Base-by-base conservation (phyloP, 116 monocot species). In the Trichopus zeylanicus region DNA sequence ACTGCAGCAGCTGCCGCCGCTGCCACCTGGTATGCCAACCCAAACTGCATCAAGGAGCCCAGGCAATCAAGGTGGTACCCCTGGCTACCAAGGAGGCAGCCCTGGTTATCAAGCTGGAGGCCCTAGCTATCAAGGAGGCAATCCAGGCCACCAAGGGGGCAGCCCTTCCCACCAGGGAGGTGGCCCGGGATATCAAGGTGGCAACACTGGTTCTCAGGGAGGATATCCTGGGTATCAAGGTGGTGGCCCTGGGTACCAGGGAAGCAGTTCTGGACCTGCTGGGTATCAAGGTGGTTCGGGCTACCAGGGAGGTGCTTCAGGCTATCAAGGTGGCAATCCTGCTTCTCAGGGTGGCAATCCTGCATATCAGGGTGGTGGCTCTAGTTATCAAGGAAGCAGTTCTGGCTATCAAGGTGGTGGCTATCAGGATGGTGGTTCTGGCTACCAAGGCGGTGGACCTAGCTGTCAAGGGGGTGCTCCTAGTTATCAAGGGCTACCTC, bases 81-180 rank as follows among this genome's bases (percentile, higher is more conserved):
- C n/a, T n/a, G 37, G 37, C 37, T 37, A 37, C 37, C 37, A 42
- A n/a, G 42, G 42, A 42, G 42, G 42, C 23, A 6, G 38, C 3
- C 48, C 62, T 47, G 64, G 26, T 52, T 19, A 53, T 51, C 54
- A 39, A 1, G 54, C 16, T 7, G 29, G 9, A 47, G 46, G 26
- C 25, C 57, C 64, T 30, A 42, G 58, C 4, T 65, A 52, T 31
- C 80, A 70, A 49, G 62, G 42, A 0, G 42, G 42, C 0, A 3
- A 3, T 1, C 42, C 42, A 16, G 42, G 42, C 4, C n/a, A 42
- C n/a, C 42, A 42, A 42, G 42, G 42, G 0, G 42, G 39, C 4
- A 18, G 23, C 35, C 62, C 57, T n/a, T 68, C 61, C 7, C 75
- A 71, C 46, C 78, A 81, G 35, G 76, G 69, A 51, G 68, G 68